Conservation (phyloP, 257 asterid species). For the Datura wrightii region DNA sequence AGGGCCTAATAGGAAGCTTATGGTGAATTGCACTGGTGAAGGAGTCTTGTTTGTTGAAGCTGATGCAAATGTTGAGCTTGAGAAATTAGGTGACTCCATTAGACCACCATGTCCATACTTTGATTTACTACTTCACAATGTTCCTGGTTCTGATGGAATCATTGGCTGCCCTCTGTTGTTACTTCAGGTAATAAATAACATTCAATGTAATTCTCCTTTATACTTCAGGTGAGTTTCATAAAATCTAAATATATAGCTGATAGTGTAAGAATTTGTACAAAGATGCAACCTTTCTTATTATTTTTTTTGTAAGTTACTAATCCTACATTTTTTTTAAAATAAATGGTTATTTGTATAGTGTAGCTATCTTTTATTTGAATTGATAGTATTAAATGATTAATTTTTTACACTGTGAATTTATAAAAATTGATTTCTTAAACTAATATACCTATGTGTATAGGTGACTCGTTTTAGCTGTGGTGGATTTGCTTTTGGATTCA, state of each 20-base stretch:
- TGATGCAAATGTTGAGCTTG: not conserved
- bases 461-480: slow-evolving; percentile 5
- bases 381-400: too few relatives aligned
- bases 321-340: too few relatives aligned
- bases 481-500: slow-evolving; percentile 36
- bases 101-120: not conserved
- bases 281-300: too few relatives aligned
- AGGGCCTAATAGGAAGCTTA: not conserved
- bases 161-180: not conserved
- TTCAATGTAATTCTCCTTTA: too few relatives aligned
- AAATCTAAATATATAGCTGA: too few relatives aligned
- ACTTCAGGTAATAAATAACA: not conserved
- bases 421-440: not conserved
- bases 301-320: too few relatives aligned
- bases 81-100: not conserved
- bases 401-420: too few relatives aligned
- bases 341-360: too few relatives aligned
- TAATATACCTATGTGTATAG: not conserved
- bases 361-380: too few relatives aligned
- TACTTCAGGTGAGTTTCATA: too few relatives aligned
- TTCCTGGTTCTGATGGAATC: not conserved
- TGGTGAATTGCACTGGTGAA: not conserved
- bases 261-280: too few relatives aligned
- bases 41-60: not conserved
- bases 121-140: not conserved